phyloP scores from a whole-genome alignment of 1,284 basidiomycete species.

The Mycena citricolor region DNA sequence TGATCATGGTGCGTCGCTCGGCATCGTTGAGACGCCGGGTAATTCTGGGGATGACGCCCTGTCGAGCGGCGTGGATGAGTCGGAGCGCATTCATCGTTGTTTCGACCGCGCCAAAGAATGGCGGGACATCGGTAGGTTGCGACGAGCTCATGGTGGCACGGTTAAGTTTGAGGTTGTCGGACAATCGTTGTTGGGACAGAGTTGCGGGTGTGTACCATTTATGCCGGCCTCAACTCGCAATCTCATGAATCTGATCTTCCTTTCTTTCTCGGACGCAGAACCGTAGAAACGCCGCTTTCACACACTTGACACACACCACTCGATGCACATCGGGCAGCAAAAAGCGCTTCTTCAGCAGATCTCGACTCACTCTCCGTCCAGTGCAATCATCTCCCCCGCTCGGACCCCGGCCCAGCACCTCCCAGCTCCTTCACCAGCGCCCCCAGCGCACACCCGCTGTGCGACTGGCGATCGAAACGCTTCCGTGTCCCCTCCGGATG shows the following conservation, averaged over 20 bases:
- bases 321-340: constrained; percentile 18
- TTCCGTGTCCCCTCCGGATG: too few relatives aligned
- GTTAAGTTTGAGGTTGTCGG: constrained; percentile 54
- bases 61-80: constrained; percentile 74
- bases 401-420: too few relatives aligned
- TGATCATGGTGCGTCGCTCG: constrained; percentile 71
- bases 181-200: constrained; percentile 44
- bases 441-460: too few relatives aligned
- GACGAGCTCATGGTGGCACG: constrained; percentile 41
- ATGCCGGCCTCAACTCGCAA: constrained; percentile 27
- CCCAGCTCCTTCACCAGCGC: too few relatives aligned
- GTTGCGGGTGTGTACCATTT: constrained; percentile 19
- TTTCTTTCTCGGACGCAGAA: too few relatives aligned
- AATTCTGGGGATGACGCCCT: constrained; percentile 72
- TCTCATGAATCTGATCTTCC: constrained; percentile 36
- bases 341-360: too few relatives aligned
- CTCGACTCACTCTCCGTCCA: too few relatives aligned
- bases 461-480: too few relatives aligned
- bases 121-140: constrained; percentile 46
- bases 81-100: constrained; percentile 77
- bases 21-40: constrained; percentile 76
- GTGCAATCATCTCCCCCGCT: too few relatives aligned
- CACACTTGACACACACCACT: constrained; percentile 8
- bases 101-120: constrained; percentile 71
- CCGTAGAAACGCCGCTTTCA: constrained; percentile 14